A percentile compares a stretch with the other conserved stretches of the same genome.
Conservation (phyloP, 1,284 basidiomycete genomes). For the Moniliella sp. region DNA sequence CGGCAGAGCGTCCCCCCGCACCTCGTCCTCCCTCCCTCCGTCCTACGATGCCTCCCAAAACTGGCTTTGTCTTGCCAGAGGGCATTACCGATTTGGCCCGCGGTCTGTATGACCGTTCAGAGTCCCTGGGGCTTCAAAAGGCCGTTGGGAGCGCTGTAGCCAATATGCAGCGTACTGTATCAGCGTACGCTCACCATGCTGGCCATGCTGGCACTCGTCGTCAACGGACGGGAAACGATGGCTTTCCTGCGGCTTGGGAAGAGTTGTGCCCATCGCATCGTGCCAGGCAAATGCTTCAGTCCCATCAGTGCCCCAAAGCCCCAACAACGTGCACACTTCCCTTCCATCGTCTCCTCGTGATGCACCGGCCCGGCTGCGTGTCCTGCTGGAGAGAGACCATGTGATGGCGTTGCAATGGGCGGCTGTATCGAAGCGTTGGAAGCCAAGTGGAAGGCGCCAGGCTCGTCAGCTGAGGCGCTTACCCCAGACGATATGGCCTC, state of each 20-base stretch:
- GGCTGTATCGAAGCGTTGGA: background rate
- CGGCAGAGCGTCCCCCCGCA: too few relatives aligned
- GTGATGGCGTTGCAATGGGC: background rate
- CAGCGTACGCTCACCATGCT: constrained; percentile 1
- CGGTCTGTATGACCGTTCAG: constrained; percentile 14
- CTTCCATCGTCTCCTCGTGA: background rate
- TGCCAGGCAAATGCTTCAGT: background rate
- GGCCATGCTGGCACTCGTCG: background rate
- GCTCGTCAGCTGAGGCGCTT: background rate
- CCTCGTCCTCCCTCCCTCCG: too few relatives aligned
- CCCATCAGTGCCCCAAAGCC: background rate
- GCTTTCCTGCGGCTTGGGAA: background rate
- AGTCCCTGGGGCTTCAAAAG: constrained; percentile 5
- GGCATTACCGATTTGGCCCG: constrained; percentile 16
- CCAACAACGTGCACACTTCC: too few relatives aligned
- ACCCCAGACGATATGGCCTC: constrained; percentile 4
- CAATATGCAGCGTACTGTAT: constrained; percentile 13
- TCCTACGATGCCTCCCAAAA: too few relatives aligned
- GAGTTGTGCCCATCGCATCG: background rate
- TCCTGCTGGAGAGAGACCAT: background rate
- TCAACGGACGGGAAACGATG: background rate
- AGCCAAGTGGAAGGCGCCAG: background rate
- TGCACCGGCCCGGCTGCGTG: background rate
- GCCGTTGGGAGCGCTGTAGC: constrained; percentile 12
- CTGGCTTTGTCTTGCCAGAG: constrained; percentile 13